Evolutionary conservation across 83 land plant species (phyloP).

Genomic region (Thuja plicata): DNA sequence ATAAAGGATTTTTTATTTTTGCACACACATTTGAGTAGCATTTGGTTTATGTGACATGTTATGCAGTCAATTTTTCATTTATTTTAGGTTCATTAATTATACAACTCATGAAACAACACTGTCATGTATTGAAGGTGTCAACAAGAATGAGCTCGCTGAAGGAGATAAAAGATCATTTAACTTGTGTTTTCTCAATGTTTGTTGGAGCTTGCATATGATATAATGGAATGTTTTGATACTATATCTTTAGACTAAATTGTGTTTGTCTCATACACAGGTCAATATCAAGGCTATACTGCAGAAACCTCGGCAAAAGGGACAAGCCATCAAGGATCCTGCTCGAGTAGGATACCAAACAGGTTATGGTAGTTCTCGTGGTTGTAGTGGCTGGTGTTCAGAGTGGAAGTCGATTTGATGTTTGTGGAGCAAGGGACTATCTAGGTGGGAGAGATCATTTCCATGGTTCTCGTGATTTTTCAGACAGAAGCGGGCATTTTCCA

Average conservation of each 20-base stretch:
- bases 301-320: conserved; percentile 39
- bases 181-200: not conserved
- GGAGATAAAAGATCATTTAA: conserved; percentile 35
- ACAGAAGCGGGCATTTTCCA: not conserved
- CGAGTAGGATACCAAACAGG: conserved; percentile 9
- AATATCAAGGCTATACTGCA: conserved; percentile 35
- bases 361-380: conserved; percentile 15
- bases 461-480: not conserved
- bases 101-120: conserved; percentile 58
- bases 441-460: not conserved
- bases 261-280: conserved; percentile 18
- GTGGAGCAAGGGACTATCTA: not conserved
- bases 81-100: conserved; percentile 58
- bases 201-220: not conserved
- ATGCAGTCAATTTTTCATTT: no score
- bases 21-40: not conserved
- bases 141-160: conserved; percentile 40
- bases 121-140: conserved; percentile 57
- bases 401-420: not conserved
- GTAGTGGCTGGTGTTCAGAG: not conserved
- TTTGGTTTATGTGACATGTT: not conserved
- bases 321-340: conserved; percentile 9
- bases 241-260: not conserved
- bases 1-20: no score
- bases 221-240: not conserved